Evolutionary conservation across 805 yeast genomes (phyloP).

Genomic region (Candida ortonii): DNA sequence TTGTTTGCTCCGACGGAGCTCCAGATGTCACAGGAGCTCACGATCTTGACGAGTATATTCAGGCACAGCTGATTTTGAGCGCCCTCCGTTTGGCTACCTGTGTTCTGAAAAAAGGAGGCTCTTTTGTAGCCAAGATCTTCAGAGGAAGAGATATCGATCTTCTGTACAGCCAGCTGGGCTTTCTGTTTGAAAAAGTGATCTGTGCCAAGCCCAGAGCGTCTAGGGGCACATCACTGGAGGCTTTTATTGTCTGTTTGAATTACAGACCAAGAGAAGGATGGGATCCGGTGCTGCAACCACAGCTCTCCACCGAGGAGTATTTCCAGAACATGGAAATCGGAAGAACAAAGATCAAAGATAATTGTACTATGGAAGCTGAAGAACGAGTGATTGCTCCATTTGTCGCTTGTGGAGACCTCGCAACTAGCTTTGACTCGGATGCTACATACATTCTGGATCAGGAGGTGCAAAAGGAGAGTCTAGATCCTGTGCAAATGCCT

Average conservation of each 20-base stretch:
- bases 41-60: constrained; percentile 94
- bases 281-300: constrained; percentile 58
- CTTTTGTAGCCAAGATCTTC: constrained; percentile 93
- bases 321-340: constrained; percentile 65
- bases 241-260: constrained; percentile 89
- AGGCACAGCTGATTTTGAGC: constrained; percentile 87
- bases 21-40: constrained; percentile 98
- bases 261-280: constrained; percentile 82
- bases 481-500: constrained; percentile 93
- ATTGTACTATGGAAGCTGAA: constrained; percentile 50
- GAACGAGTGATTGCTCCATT: constrained; percentile 84
- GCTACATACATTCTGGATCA: constrained; percentile 76
- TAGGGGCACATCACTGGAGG: constrained; percentile 90
- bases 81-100: constrained; percentile 92
- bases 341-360: constrained; percentile 45
- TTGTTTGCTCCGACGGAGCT: constrained; percentile 96
- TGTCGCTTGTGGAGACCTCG: constrained; percentile 90
- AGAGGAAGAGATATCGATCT: constrained; percentile 95
- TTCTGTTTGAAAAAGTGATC: constrained; percentile 77
- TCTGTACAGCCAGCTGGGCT: constrained; percentile 87
- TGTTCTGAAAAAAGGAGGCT: constrained; percentile 82
- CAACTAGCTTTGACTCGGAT: constrained; percentile 80
- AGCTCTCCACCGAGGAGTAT: constrained; percentile 73
- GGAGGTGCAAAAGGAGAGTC: constrained; percentile 40
- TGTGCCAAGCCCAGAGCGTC: constrained; percentile 97